phyloP scores from a whole-genome alignment of 2,329 filamentous ascomycete genomes.

The Xylariaceae sp. region DNA sequence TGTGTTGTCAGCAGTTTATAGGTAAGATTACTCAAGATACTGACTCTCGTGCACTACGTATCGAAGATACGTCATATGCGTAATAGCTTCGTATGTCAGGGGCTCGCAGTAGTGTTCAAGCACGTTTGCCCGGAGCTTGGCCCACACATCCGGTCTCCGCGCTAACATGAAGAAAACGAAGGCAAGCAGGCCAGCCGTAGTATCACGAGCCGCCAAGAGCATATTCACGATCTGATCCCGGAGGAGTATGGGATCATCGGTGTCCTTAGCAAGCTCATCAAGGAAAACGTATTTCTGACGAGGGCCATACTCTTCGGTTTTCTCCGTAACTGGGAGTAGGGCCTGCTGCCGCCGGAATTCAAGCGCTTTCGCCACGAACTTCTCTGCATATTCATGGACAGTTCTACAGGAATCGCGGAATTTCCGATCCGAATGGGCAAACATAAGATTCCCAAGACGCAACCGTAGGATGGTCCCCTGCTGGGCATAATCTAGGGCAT shows the following conservation, averaged over 20 bases:
- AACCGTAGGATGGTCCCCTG: slow-evolving; percentile 25
- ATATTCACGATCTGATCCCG: slow-evolving; percentile 49
- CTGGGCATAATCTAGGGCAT: slow-evolving; percentile 26
- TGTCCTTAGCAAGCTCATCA: slow-evolving; percentile 51
- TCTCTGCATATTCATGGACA: slow-evolving; percentile 26
- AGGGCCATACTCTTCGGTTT: slow-evolving; percentile 1
- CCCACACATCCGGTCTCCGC: slow-evolving; percentile 44
- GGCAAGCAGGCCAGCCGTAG: slow-evolving; percentile 48
- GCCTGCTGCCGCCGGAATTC: slow-evolving; percentile 17
- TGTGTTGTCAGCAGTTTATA: slow-evolving; percentile 1
- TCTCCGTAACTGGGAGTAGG: slow-evolving; percentile 14
- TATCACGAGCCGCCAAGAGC: slow-evolving; percentile 49
- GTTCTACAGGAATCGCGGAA: slow-evolving; percentile 23
- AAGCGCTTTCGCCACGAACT: slow-evolving; percentile 25
- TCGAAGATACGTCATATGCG: slow-evolving; percentile 56
- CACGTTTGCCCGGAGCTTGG: slow-evolving; percentile 50
- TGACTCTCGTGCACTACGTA: slow-evolving; percentile 61
- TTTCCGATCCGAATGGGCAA: slow-evolving; percentile 24
- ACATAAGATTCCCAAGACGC: slow-evolving; percentile 27
- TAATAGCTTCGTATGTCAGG: slow-evolving; percentile 53
- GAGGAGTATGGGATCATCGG: slow-evolving; percentile 44
- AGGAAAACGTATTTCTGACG: slow-evolving; percentile 48
- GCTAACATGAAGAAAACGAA: slow-evolving; percentile 48
- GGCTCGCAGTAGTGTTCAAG: slow-evolving; percentile 35
- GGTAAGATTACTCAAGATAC: slow-evolving; percentile 15